These are phyloP conservation scores for Sphaerobolus stellatus DNA, from an alignment of 1,284 basidiomycete species.

Conservation along the genomic window DNA sequence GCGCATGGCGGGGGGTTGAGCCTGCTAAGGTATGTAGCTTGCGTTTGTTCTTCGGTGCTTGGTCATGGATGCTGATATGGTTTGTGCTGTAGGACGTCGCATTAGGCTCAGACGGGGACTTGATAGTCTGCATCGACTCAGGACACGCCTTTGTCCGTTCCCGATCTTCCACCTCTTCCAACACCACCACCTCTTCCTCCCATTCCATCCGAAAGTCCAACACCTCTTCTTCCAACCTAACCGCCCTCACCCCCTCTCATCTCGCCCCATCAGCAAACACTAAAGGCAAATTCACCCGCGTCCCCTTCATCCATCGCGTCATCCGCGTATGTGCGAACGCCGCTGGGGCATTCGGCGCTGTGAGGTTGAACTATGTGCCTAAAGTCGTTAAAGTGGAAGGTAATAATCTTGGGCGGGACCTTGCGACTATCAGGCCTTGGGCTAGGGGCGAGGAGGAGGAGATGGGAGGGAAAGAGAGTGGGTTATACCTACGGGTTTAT, in stretches of 20 bases:
- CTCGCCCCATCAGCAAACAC: too few relatives aligned
- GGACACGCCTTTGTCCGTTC: conserved; percentile 91
- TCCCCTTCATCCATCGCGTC: conserved; percentile 84
- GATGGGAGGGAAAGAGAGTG: too few relatives aligned
- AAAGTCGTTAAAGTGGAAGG: conserved; percentile 60
- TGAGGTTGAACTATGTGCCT: conserved; percentile 73
- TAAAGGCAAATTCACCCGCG: conserved; percentile 77
- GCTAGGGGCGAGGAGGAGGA: conserved; percentile 34
- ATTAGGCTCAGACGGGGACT: conserved; percentile 82
- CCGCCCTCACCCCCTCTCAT: too few relatives aligned
- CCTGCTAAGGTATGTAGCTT: conserved; percentile 63
- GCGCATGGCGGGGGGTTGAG: conserved; percentile 81
- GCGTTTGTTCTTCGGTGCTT: too few relatives aligned
- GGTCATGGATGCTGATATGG: too few relatives aligned
- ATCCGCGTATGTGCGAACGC: conserved; percentile 85
- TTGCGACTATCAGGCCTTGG: conserved; percentile 66
- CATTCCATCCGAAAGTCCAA: too few relatives aligned
- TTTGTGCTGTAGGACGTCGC: conserved; percentile 71
- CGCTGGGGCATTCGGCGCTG: conserved; percentile 86
- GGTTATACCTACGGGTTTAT: too few relatives aligned
- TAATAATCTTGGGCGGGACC: conserved; percentile 63
- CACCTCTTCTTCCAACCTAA: too few relatives aligned
- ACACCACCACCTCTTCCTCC: conserved; percentile 18
- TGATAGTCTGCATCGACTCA: conserved; percentile 91
- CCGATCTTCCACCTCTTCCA: conserved; percentile 30